Conservation (phyloP, 2,329 filamentous ascomycete species). For the Venturia aucupariae region DNA sequence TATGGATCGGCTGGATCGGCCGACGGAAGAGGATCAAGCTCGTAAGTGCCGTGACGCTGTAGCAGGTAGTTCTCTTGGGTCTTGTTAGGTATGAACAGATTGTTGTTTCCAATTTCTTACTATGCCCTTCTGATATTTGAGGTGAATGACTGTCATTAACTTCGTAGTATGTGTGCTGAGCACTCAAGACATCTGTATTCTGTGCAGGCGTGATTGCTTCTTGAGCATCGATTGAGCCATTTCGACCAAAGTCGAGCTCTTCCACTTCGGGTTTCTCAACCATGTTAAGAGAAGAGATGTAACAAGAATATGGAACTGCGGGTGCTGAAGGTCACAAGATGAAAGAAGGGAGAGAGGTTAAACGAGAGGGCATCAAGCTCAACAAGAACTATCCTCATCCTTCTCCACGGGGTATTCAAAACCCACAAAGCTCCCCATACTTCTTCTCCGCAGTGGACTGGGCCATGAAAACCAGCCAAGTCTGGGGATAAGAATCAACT, state of each 20-base stretch:
- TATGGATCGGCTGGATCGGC: slow-evolving; percentile 44
- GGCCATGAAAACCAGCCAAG: not conserved
- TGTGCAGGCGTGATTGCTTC: not conserved
- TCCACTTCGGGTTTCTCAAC: not conserved
- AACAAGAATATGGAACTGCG: not conserved
- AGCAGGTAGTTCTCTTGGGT: slow-evolving; percentile 44
- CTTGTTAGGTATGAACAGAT: slow-evolving; percentile 18
- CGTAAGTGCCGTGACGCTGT: slow-evolving; percentile 43
- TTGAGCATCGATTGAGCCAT: not conserved
- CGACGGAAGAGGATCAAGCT: slow-evolving; percentile 45
- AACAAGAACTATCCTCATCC: not conserved
- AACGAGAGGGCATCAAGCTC: not conserved
- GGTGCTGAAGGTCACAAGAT: not conserved
- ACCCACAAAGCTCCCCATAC: not conserved
- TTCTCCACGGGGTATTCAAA: not conserved
- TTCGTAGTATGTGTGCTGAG: slow-evolving; percentile 1
- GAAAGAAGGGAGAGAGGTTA: not conserved
- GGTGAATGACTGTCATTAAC: not conserved
- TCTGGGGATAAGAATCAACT: not conserved
- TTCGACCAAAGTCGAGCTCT: not conserved
- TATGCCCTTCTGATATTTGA: not conserved
- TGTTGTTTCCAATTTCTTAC: not conserved
- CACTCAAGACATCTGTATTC: not conserved
- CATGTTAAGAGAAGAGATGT: not conserved
- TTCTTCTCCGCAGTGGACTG: not conserved